Evolutionary conservation across 495 filamentous ascomycete species (phyloP).

Genomic region (Lasiosphaeria hispida): DNA sequence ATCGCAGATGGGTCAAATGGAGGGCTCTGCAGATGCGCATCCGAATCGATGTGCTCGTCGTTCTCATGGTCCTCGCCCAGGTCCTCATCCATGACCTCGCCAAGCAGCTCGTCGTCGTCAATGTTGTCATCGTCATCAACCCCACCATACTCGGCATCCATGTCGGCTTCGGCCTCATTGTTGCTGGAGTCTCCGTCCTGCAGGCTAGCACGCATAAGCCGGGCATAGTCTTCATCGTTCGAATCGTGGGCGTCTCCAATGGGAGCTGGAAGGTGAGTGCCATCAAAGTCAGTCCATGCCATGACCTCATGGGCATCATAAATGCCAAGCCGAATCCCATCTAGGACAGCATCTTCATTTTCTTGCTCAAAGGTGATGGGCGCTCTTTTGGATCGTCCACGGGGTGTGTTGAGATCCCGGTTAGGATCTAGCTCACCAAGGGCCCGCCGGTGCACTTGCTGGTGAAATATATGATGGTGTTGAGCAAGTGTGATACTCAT

Average conservation of each 20-base stretch:
- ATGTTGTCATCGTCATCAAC: conserved; percentile 18
- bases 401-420: conserved; percentile 19
- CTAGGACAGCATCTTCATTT: conserved; percentile 18
- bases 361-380: conserved; percentile 29
- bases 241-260: conserved; percentile 9
- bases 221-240: conserved; percentile 19
- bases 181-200: conserved; percentile 8
- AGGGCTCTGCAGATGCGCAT: conserved; percentile 24
- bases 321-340: conserved; percentile 19
- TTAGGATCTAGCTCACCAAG: conserved; percentile 22
- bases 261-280: conserved; percentile 7
- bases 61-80: conserved; percentile 25
- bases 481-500: too few relatives aligned
- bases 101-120: conserved; percentile 25
- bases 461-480: background rate
- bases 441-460: conserved; percentile 1
- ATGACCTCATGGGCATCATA: conserved; percentile 25
- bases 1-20: conserved; percentile 44
- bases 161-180: conserved; percentile 8
- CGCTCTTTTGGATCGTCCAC: conserved; percentile 10
- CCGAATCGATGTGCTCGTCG: conserved; percentile 25
- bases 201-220: background rate
- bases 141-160: conserved; percentile 3
- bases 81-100: conserved; percentile 29
- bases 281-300: conserved; percentile 21